These are phyloP conservation scores for Somion occarium DNA, from an alignment of 1,284 basidiomycete genomes.

Conservation along the genomic window DNA sequence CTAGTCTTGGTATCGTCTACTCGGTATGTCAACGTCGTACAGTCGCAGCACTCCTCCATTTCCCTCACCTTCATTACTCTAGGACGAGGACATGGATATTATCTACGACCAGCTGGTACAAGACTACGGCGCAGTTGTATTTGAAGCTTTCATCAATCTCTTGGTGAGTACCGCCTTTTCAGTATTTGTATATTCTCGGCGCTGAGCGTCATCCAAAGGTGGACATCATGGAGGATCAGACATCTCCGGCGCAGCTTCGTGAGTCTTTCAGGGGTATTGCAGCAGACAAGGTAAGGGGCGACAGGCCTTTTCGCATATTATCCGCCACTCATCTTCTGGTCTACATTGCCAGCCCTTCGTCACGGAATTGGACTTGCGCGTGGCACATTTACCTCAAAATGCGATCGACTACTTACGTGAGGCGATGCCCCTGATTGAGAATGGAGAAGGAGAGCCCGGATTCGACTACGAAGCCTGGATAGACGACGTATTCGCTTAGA, in stretches of 20 bases:
- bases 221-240: constrained; percentile 94
- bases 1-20: constrained; percentile 92
- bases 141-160: constrained; percentile 93
- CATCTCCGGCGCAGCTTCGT: constrained; percentile 86
- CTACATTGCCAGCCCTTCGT: constrained; percentile 70
- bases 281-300: constrained; percentile 80
- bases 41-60: too few relatives aligned
- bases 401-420: constrained; percentile 83
- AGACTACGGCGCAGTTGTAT: constrained; percentile 87
- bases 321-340: not conserved
- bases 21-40: too few relatives aligned
- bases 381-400: constrained; percentile 78
- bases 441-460: constrained; percentile 56
- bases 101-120: constrained; percentile 83
- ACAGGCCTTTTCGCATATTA: not conserved
- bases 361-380: constrained; percentile 87
- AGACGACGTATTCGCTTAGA: constrained; percentile 63
- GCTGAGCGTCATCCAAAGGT: constrained; percentile 46
- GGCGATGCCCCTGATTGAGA: constrained; percentile 57
- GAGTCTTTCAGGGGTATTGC: constrained; percentile 94
- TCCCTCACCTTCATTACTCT: too few relatives aligned
- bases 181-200: not conserved
- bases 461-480: constrained; percentile 80
- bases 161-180: constrained; percentile 47
- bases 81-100: constrained; percentile 85